Conservation (phyloP, 2,329 filamentous ascomycete species). For the Colletotrichum chrysophilum region DNA sequence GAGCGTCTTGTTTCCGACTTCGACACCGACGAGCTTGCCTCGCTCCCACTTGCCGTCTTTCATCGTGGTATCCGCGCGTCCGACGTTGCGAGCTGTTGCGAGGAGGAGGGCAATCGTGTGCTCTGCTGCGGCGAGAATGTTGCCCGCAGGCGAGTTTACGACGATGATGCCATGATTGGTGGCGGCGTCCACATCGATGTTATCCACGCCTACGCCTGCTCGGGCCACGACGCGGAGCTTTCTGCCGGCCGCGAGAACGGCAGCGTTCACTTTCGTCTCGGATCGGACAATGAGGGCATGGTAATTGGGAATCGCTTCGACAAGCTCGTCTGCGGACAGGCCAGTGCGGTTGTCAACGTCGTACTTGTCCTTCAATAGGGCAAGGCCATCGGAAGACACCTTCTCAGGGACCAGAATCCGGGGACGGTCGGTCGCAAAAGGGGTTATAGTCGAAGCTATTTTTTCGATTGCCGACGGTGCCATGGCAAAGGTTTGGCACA, state of each 20-base stretch:
- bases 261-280: conserved; percentile 79
- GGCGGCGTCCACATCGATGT: conserved; percentile 77
- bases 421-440: conserved; percentile 27
- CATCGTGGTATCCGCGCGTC: conserved; percentile 70
- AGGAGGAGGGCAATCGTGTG: conserved; percentile 79
- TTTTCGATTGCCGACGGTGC: conserved; percentile 30
- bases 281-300: conserved; percentile 81
- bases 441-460: conserved; percentile 16
- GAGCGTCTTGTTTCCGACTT: conserved; percentile 78
- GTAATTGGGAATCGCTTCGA: conserved; percentile 72
- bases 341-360: conserved; percentile 73
- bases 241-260: conserved; percentile 68
- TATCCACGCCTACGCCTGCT: conserved; percentile 83
- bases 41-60: conserved; percentile 80
- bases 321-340: conserved; percentile 66
- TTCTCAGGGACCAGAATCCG: conserved; percentile 79
- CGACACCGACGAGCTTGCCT: conserved; percentile 75
- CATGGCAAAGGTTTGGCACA: not conserved
- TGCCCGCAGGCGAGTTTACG: conserved; percentile 80
- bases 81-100: conserved; percentile 75
- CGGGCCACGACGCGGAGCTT: conserved; percentile 80
- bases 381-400: conserved; percentile 78
- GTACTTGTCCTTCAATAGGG: conserved; percentile 68
- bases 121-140: conserved; percentile 81
- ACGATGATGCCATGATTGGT: conserved; percentile 79